Conservation (phyloP, 208 protist species). For the Zelonia costaricensis region DNA sequence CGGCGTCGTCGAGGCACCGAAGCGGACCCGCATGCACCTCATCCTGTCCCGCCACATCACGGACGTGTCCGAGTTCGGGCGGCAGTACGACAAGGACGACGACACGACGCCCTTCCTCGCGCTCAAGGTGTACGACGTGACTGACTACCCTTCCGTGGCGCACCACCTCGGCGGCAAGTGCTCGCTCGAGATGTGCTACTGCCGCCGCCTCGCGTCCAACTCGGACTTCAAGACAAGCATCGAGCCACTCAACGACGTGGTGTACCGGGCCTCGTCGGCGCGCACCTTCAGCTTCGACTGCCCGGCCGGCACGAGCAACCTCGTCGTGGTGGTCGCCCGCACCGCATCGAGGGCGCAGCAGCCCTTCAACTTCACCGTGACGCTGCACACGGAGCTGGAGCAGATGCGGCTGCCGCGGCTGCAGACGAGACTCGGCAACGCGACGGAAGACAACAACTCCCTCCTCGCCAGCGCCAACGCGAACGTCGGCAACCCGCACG, state of each 20-base stretch:
- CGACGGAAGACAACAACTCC: slow-evolving; percentile 21
- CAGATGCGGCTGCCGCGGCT: slow-evolving; percentile 45
- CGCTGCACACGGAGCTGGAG: slow-evolving; percentile 79
- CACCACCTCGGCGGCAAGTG: slow-evolving; percentile 65
- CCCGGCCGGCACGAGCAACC: slow-evolving; percentile 63
- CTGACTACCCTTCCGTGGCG: slow-evolving; percentile 68
- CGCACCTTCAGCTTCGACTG: slow-evolving; percentile 84
- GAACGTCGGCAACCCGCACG: slow-evolving; percentile 23
- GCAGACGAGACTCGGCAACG: slow-evolving; percentile 7
- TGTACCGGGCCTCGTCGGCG: slow-evolving; percentile 59
- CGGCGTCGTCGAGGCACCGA: slow-evolving; percentile 53
- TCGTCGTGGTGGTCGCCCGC: slow-evolving; percentile 69
- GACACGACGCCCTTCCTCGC: slow-evolving; percentile 53
- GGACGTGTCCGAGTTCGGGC: slow-evolving; percentile 58
- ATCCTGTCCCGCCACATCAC: slow-evolving; percentile 81
- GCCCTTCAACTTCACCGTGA: slow-evolving; percentile 79
- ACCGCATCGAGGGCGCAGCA: slow-evolving; percentile 37
- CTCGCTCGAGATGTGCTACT: slow-evolving; percentile 70
- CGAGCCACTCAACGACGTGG: slow-evolving; percentile 59
- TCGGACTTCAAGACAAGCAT: slow-evolving; percentile 54
- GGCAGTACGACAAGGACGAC: slow-evolving; percentile 63
- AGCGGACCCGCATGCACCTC: slow-evolving; percentile 77
- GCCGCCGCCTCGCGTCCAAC: slow-evolving; percentile 60
- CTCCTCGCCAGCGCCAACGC: slow-evolving; percentile 33
- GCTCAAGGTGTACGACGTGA: slow-evolving; percentile 80